phyloP scores from a whole-genome alignment of 2,329 filamentous ascomycete genomes.

The Penicillium capsulatum region DNA sequence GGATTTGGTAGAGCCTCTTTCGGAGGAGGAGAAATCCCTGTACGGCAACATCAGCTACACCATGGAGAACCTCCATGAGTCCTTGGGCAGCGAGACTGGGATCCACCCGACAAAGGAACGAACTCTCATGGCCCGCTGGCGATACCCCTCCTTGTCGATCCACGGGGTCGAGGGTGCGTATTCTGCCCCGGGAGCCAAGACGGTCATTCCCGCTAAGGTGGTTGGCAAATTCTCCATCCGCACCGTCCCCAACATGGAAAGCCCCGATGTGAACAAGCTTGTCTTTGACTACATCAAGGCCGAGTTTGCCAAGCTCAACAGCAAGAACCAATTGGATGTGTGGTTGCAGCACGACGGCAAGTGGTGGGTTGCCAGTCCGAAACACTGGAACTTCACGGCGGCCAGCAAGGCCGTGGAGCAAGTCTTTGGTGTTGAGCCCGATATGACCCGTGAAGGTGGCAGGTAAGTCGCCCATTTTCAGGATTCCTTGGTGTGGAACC shows the following conservation, averaged over 20 bases:
- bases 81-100: constrained; percentile 80
- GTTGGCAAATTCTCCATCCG: constrained; percentile 98
- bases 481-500: constrained; percentile 2
- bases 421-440: constrained; percentile 88
- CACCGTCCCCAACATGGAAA: constrained; percentile 96
- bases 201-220: constrained; percentile 96
- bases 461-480: constrained; percentile 51
- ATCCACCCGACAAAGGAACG: constrained; percentile 85
- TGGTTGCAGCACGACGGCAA: constrained; percentile 85
- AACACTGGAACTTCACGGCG: constrained; percentile 98
- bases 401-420: constrained; percentile 94
- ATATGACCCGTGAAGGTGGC: constrained; percentile 94
- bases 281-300: constrained; percentile 81
- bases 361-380: constrained; percentile 97
- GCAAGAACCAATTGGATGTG: constrained; percentile 86
- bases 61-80: constrained; percentile 92
- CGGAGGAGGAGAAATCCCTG: constrained; percentile 78
- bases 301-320: constrained; percentile 78
- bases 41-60: constrained; percentile 90
- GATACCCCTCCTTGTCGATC: constrained; percentile 86
- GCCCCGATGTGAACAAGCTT: constrained; percentile 76
- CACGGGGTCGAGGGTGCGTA: constrained; percentile 96
- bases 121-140: constrained; percentile 94
- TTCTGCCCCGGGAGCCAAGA: constrained; percentile 90
- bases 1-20: constrained; percentile 87